These are phyloP conservation scores for Hawksworthiomyces lignivorus DNA, from an alignment of 2,329 filamentous ascomycete genomes.

Conservation along the genomic window DNA sequence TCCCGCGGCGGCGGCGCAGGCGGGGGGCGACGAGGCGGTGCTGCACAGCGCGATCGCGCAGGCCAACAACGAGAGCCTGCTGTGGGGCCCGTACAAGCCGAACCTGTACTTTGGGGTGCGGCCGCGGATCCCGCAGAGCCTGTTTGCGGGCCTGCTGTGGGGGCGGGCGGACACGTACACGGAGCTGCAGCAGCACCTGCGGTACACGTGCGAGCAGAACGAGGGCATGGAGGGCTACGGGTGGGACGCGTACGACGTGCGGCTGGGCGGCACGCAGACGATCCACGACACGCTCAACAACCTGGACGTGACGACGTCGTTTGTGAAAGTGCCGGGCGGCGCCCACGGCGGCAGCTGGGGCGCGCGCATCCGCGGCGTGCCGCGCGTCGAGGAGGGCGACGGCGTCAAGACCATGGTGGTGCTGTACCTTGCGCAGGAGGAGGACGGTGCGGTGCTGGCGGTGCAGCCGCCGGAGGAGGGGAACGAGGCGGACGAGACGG, in stretches of 20 bases:
- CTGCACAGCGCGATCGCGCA: conserved; percentile 42
- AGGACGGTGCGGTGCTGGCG: conserved; percentile 51
- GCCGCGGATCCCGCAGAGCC: conserved; percentile 70
- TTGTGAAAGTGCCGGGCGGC: conserved; percentile 86
- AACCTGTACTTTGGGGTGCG: conserved; percentile 92
- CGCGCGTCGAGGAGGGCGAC: conserved; percentile 58
- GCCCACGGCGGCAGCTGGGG: conserved; percentile 86
- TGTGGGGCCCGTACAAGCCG: conserved; percentile 93
- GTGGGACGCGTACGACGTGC: conserved; percentile 94
- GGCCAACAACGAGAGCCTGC: conserved; percentile 69
- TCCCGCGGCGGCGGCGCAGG: conserved; percentile 11
- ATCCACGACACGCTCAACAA: conserved; percentile 86
- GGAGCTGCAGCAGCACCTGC: conserved; percentile 70
- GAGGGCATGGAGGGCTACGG: conserved; percentile 93
- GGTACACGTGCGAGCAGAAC: conserved; percentile 93
- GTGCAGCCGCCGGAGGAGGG: conserved; percentile 50
- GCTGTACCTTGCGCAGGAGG: conserved; percentile 79
- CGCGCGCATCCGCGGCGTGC: conserved; percentile 74
- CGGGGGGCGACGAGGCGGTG: conserved; percentile 28
- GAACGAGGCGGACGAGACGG: conserved; percentile 25
- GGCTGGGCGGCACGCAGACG: conserved; percentile 77
- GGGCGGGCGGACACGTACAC: conserved; percentile 71
- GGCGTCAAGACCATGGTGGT: conserved; percentile 69
- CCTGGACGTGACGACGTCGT: conserved; percentile 85
- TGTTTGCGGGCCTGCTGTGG: conserved; percentile 85